phyloP scores from a whole-genome alignment of 139 green algal genomes.

The Picochlorum sp. region DNA sequence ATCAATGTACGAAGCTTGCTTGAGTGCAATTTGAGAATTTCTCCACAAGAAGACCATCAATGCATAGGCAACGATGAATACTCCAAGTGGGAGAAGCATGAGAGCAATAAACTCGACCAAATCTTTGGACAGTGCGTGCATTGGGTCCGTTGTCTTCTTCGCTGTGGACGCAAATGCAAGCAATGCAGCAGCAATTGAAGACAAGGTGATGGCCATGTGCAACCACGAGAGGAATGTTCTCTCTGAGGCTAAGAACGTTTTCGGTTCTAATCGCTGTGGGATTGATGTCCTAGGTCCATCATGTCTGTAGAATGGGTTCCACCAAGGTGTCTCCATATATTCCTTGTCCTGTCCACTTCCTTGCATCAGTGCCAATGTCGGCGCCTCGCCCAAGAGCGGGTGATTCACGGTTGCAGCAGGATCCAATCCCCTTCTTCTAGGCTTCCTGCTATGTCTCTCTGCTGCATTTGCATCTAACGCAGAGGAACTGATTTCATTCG shows the following conservation, averaged over 20 bases:
- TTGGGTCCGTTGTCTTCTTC: conserved; percentile 13
- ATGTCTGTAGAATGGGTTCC: conserved; percentile 10
- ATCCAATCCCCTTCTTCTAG: conserved; percentile 11
- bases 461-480: conserved; percentile 16
- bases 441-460: conserved; percentile 23
- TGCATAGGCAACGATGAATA: conserved; percentile 70
- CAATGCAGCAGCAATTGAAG: conserved; percentile 68
- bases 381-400: conserved; percentile 68
- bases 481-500: conserved; percentile 4
- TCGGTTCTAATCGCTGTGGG: conserved; percentile 71
- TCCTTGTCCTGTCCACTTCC: not conserved
- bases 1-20: conserved; percentile 70
- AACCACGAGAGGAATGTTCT: conserved; percentile 93
- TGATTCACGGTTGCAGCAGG: conserved; percentile 43
- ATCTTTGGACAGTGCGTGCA: conserved; percentile 19
- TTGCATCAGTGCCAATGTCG: conserved; percentile 71
- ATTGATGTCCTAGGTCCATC: conserved; percentile 3
- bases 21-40: conserved; percentile 57
- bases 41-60: conserved; percentile 71
- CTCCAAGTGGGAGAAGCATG: conserved; percentile 75
- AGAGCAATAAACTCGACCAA: conserved; percentile 75
- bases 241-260: conserved; percentile 94
- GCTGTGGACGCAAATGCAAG: conserved; percentile 50
- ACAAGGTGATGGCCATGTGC: conserved; percentile 86
- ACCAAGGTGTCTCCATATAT: conserved; percentile 4